These are phyloP conservation scores for Dendryphion nanum DNA, from an alignment of 2,329 filamentous ascomycete species.

Conservation along the genomic window DNA sequence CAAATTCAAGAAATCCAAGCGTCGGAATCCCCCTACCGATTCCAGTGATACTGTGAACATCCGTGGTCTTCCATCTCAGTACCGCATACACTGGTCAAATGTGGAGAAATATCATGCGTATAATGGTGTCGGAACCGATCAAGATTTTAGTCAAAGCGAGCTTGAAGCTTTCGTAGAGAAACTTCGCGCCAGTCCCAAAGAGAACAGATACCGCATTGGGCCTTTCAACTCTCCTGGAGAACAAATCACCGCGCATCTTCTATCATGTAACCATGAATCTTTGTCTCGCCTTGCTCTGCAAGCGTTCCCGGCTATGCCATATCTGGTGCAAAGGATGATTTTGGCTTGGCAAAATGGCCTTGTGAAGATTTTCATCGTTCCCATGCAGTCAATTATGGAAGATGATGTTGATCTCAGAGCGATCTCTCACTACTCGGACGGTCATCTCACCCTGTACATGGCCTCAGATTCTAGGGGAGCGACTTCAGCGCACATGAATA, in stretches of 20 bases:
- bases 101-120: conserved; percentile 44
- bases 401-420: conserved; percentile 36
- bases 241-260: conserved; percentile 44
- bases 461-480: conserved; percentile 29
- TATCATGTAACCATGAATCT: conserved; percentile 38
- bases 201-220: conserved; percentile 43
- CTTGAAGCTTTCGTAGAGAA: conserved; percentile 48
- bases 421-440: conserved; percentile 33
- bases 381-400: conserved; percentile 29
- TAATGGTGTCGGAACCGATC: conserved; percentile 43
- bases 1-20: conserved; percentile 12
- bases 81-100: conserved; percentile 17
- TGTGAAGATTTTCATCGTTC: conserved; percentile 34
- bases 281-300: conserved; percentile 35
- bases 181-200: conserved; percentile 40
- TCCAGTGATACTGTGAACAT: conserved; percentile 22
- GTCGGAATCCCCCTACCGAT: conserved; percentile 9
- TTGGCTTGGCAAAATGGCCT: conserved; percentile 32
- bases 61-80: conserved; percentile 20
- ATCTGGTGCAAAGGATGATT: conserved; percentile 27
- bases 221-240: conserved; percentile 44
- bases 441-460: conserved; percentile 28
- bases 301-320: conserved; percentile 47
- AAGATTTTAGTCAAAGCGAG: conserved; percentile 51
- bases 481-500: conserved; percentile 21